phyloP scores from a whole-genome alignment of 192 early-diverging fungal species.

The Gigaspora rosea region DNA sequence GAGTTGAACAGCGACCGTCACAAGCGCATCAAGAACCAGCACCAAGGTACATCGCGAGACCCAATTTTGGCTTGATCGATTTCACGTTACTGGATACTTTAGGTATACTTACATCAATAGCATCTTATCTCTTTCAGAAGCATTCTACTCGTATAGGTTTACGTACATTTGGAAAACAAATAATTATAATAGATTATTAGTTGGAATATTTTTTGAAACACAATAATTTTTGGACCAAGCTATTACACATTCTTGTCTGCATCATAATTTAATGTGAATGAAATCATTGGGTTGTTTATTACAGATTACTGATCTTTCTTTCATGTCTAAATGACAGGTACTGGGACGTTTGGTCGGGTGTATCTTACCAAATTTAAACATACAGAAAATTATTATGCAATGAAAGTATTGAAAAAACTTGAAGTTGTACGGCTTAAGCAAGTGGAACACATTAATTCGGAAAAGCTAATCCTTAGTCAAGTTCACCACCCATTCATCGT shows the following conservation, averaged over 20 bases:
- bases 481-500: constrained; percentile 84
- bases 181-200: too few species aligned
- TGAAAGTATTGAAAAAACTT: constrained; percentile 84
- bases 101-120: constrained; percentile 32
- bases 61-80: constrained; percentile 46
- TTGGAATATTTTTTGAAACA: too few species aligned
- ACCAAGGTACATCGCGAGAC: constrained; percentile 40
- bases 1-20: neutral
- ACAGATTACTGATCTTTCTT: neutral
- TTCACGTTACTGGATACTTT: constrained; percentile 48
- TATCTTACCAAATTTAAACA: constrained; percentile 79
- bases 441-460: constrained; percentile 84
- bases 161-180: neutral
- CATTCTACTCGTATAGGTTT: neutral
- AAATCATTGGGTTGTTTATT: neutral
- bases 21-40: neutral
- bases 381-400: constrained; percentile 75
- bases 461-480: constrained; percentile 75
- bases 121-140: neutral
- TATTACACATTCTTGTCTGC: too few species aligned
- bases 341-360: constrained; percentile 96
- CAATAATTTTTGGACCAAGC: too few species aligned
- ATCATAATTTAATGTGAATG: neutral
- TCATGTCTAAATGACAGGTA: constrained; percentile 60
- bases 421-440: constrained; percentile 83